Evolutionary conservation across 2,329 filamentous ascomycete species (phyloP), one percentile per base, ranked within the genome.

Genomic region (Aspergillus sp.): DNA sequence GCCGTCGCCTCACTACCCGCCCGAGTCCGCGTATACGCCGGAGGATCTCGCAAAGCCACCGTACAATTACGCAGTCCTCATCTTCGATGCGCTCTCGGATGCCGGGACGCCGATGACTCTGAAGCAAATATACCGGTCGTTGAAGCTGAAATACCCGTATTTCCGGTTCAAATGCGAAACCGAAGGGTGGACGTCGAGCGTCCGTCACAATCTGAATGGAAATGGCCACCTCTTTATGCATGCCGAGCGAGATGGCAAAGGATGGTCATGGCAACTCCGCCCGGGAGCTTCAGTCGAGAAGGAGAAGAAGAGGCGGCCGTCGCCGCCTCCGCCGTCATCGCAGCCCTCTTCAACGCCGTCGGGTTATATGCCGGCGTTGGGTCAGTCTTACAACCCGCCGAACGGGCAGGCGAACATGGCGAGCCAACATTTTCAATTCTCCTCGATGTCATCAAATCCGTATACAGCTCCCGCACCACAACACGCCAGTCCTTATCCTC

Each of bases 101-200:
- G 69, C 73, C 24, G 61, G 62, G 16, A 69, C 61, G 13, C 67
- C 71, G 36, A 75, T 79, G 63, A 76, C 77, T 29, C 58, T 80
- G 17, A 76, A 78, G 47, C 74, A 78, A 46, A 80, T 80, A 27
- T 80, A 80, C 51, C 70, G 73, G 41, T 72, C 72, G 26, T 69
- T 80, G 35, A 74, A 76, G 51, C 63, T 72, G 44, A 74, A 74
- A 41, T 79, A 75, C 45, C 75, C 75, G 1, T 79, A 72, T 47
- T 68, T 68, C 47, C 64, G 64, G 47, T 79, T 74, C 61, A 75
- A 74, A 47, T 77, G 77, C 49, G 72, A 69, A 33, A 78, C 75
- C 1, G 69, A 70, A 42, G 76, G 76, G 10, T 80, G 76, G 76
- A 75, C 78, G 39, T 78, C 74, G 20, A 78, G 74, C 60, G 75